Evolutionary conservation across 495 filamentous ascomycete species (phyloP).

Genomic region (Penicillium desertorum): DNA sequence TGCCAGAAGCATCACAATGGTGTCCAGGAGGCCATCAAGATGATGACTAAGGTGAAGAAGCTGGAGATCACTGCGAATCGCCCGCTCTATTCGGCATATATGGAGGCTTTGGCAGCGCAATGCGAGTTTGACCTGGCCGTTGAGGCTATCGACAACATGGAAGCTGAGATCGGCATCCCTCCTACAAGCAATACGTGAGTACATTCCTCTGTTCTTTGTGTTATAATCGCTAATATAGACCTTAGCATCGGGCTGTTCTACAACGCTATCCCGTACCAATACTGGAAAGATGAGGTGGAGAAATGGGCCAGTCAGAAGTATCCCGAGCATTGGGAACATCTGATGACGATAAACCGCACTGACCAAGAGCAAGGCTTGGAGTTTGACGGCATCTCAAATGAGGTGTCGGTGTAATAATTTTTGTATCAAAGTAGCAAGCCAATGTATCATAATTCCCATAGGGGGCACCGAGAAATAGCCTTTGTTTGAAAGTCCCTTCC

Average conservation of each 20-base stretch:
- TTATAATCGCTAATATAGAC: constrained; percentile 27
- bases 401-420: constrained; percentile 25
- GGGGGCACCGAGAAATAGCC: background rate
- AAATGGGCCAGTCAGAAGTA: constrained; percentile 67
- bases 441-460: background rate
- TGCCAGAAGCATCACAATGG: constrained; percentile 67
- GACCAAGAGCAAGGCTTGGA: constrained; percentile 41
- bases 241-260: constrained; percentile 68
- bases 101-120: constrained; percentile 70
- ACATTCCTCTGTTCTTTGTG: background rate
- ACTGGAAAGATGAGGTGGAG: constrained; percentile 65
- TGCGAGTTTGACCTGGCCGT: constrained; percentile 64
- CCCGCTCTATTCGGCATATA: constrained; percentile 69
- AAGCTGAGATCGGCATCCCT: constrained; percentile 59
- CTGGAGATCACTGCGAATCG: constrained; percentile 76
- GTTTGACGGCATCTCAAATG: constrained; percentile 38
- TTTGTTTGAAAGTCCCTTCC: background rate
- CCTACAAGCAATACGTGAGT: constrained; percentile 73
- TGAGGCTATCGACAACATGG: constrained; percentile 61
- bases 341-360: constrained; percentile 41
- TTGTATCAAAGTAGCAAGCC: background rate
- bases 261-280: constrained; percentile 62
- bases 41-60: constrained; percentile 70
- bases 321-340: constrained; percentile 63
- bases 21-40: constrained; percentile 61